Conservation (phyloP, 768 basidiomycete genomes). For the Amanita pseudoporphyria region DNA sequence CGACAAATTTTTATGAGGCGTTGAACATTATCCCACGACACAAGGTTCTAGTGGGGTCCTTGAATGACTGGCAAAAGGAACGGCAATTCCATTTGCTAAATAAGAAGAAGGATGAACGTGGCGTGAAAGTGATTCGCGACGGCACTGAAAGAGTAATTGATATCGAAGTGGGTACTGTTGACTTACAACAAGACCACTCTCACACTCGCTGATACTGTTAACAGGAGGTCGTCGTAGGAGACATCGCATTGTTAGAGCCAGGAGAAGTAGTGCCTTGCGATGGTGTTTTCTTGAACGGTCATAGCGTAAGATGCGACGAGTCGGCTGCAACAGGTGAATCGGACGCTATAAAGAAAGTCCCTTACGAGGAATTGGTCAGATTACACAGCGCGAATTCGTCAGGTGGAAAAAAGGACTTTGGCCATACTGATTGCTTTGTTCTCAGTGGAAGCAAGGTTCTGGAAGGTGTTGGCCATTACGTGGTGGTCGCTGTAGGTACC, state of each 20-base stretch:
- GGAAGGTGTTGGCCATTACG: constrained; percentile 90
- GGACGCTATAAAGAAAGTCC: constrained; percentile 84
- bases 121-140: constrained; percentile 72
- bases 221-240: constrained; percentile 89
- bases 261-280: constrained; percentile 97
- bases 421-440: constrained; percentile 86
- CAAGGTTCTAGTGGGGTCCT: constrained; percentile 80
- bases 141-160: constrained; percentile 66
- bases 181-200: not conserved
- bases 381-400: constrained; percentile 26
- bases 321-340: constrained; percentile 95
- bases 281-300: constrained; percentile 86
- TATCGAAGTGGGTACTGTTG: constrained; percentile 49
- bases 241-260: constrained; percentile 85
- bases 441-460: constrained; percentile 88
- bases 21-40: constrained; percentile 9
- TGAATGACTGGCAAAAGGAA: constrained; percentile 99
- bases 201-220: constrained; percentile 14
- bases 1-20: not conserved
- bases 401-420: constrained; percentile 21
- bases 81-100: constrained; percentile 89
- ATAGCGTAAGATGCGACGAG: constrained; percentile 94
- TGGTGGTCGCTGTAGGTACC: constrained; percentile 86
- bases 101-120: constrained; percentile 91
- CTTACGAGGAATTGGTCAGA: constrained; percentile 66